These are phyloP conservation scores for Coniochaeta sp. DNA, from an alignment of 2,329 filamentous ascomycete genomes.

Conservation along the genomic window DNA sequence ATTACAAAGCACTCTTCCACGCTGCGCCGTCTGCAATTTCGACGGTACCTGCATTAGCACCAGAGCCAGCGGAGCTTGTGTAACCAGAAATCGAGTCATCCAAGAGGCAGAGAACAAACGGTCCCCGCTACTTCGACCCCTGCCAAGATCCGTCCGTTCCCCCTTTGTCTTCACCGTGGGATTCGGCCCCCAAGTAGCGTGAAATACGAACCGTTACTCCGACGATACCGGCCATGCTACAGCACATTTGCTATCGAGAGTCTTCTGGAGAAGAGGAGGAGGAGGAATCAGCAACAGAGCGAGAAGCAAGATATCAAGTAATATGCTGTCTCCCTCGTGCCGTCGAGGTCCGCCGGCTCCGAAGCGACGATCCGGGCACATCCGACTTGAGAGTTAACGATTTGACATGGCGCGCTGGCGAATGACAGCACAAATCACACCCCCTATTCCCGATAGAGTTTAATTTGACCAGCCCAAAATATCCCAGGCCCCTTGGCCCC, in stretches of 20 bases:
- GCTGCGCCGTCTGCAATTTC: neutral
- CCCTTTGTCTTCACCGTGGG: neutral
- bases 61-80: too few species aligned
- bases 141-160: neutral
- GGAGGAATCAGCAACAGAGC: too few species aligned
- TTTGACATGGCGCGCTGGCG: neutral
- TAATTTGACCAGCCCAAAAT: slow-evolving; percentile 2
- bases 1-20: neutral
- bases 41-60: slow-evolving; percentile 1
- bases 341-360: too few species aligned
- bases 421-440: neutral
- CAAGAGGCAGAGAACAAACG: too few species aligned
- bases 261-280: too few species aligned
- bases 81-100: too few species aligned
- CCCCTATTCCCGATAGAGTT: neutral
- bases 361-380: neutral
- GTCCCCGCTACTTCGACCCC: neutral
- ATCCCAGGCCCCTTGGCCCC: neutral
- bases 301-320: too few species aligned
- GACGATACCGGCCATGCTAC: neutral
- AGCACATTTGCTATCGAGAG: too few species aligned
- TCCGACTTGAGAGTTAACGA: too few species aligned
- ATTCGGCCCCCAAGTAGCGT: neutral
- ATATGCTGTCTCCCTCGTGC: too few species aligned
- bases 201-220: neutral